Percentiles rank a stretch among this genome's conserved stretches.
phyloP scores from a whole-genome alignment of 371 early-diverging fungal genomes.

The Circinella minor region DNA sequence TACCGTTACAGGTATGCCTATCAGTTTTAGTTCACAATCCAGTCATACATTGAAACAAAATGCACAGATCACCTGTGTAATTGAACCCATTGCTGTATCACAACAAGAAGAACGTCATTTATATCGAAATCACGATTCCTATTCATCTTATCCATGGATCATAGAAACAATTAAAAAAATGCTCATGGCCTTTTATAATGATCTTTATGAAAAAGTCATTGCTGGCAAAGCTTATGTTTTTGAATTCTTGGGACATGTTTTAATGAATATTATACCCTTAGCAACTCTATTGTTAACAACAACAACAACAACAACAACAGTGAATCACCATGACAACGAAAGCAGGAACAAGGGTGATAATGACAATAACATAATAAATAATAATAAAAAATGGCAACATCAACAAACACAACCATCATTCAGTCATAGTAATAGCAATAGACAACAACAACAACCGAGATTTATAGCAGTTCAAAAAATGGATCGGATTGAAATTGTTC shows the following conservation, averaged over 20 bases:
- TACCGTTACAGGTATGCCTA: constrained; percentile 20
- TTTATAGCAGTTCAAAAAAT: background rate
- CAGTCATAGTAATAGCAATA: too few relatives aligned
- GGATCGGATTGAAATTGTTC: background rate
- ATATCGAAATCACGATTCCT: too few relatives aligned
- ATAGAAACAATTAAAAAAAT: constrained; percentile 5
- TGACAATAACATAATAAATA: background rate
- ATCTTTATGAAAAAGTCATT: background rate
- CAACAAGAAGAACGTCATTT: background rate
- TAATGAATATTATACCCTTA: constrained; percentile 6
- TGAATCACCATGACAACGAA: background rate
- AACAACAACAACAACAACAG: background rate
- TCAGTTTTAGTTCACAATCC: background rate
- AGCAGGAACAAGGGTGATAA: background rate
- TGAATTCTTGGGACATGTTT: constrained; percentile 7
- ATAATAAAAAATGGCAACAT: background rate
- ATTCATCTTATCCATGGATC: background rate
- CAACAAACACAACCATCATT: too few relatives aligned
- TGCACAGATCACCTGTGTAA: constrained; percentile 11
- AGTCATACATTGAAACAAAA: background rate
- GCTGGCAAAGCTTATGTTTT: background rate
- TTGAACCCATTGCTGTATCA: constrained; percentile 1
- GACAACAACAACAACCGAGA: background rate
- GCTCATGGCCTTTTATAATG: background rate
- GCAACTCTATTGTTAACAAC: background rate